These are phyloP conservation scores for Ilyonectria mors-panacis DNA, from an alignment of 2,329 filamentous ascomycete species.

Conservation along the genomic window DNA sequence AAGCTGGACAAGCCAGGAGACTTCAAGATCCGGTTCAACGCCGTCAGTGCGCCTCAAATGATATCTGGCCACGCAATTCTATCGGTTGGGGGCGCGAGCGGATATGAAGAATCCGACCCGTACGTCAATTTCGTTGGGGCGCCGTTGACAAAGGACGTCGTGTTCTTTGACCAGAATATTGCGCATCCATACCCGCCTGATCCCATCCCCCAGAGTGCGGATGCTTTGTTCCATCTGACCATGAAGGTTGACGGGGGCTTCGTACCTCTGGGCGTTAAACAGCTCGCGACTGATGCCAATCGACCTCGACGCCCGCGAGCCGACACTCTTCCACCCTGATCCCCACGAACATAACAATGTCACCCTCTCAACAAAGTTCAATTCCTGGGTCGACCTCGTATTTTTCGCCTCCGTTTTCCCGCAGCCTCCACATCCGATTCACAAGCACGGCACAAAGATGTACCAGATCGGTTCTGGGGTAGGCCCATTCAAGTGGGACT, in stretches of 20 bases:
- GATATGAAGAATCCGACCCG: constrained; percentile 50
- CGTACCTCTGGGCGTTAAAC: constrained; percentile 70
- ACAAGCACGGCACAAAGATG: constrained; percentile 76
- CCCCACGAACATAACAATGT: constrained; percentile 57
- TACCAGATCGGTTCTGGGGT: constrained; percentile 68
- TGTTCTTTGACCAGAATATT: constrained; percentile 59
- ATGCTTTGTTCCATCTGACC: constrained; percentile 61
- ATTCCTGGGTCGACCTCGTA: constrained; percentile 71
- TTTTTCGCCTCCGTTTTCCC: constrained; percentile 59
- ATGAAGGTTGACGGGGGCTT: constrained; percentile 59
- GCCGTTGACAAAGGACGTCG: constrained; percentile 57
- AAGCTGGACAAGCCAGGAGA: constrained; percentile 62
- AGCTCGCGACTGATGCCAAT: constrained; percentile 58
- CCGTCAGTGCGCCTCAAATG: constrained; percentile 66
- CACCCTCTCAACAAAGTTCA: constrained; percentile 62
- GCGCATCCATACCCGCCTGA: constrained; percentile 65
- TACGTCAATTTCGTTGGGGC: constrained; percentile 66
- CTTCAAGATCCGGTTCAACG: constrained; percentile 69
- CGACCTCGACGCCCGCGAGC: constrained; percentile 54
- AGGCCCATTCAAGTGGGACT: constrained; percentile 66
- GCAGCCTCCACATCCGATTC: constrained; percentile 71
- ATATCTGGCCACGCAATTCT: constrained; percentile 68
- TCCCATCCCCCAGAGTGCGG: constrained; percentile 57
- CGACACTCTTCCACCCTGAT: constrained; percentile 63
- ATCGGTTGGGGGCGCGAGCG: constrained; percentile 49